Conservation (phyloP, 169 alveolate species). For the Perkinsus chesapeaki region DNA sequence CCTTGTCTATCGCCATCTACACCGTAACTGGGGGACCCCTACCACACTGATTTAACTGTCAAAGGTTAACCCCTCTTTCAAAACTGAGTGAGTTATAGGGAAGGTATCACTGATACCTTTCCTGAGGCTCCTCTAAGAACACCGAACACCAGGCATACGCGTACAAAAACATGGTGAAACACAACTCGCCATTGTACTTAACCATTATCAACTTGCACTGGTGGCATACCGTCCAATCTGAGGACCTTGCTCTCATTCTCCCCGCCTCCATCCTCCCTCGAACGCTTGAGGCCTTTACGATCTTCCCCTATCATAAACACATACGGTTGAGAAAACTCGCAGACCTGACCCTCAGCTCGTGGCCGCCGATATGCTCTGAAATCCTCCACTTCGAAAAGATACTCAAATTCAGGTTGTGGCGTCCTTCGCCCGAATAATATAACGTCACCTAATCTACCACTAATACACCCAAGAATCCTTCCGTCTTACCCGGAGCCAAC, state of each 20-base stretch:
- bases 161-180: neutral
- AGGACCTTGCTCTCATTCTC: neutral
- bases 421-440: neutral
- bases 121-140: too few species aligned
- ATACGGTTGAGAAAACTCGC: neutral
- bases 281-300: neutral
- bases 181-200: too few species aligned
- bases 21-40: too few species aligned
- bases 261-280: neutral
- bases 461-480: neutral
- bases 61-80: too few species aligned
- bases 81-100: too few species aligned
- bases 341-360: neutral
- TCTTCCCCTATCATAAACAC: neutral
- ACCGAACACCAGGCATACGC: neutral
- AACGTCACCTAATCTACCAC: neutral
- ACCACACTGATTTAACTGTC: too few species aligned
- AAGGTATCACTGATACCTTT: too few species aligned
- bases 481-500: neutral
- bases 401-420: neutral
- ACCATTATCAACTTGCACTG: neutral
- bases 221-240: neutral
- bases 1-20: too few species aligned
- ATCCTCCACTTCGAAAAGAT: neutral
- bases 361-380: neutral